A percentile compares a stretch with the other conserved stretches of the same genome.
Evolutionary conservation across 768 basidiomycete species (phyloP).

Genomic region (Boletus insuetus): DNA sequence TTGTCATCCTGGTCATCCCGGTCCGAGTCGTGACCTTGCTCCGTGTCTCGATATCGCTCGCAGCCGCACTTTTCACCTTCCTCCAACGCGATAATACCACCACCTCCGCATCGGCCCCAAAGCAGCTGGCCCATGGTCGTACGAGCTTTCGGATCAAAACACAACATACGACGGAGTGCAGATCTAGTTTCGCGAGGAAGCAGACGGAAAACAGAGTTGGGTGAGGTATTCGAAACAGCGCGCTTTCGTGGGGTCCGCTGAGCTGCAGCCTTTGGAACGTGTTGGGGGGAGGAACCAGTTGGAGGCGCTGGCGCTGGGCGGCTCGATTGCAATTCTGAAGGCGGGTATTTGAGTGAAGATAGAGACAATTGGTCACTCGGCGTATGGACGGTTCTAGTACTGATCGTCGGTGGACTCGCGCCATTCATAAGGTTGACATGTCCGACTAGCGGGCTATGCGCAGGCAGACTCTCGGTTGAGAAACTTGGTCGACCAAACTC

Average conservation of each 20-base stretch:
- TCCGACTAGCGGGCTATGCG: slow-evolving; percentile 4
- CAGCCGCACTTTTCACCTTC: slow-evolving; percentile 63
- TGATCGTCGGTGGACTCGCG: slow-evolving; percentile 6
- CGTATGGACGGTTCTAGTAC: neutral
- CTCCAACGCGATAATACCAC: slow-evolving; percentile 53
- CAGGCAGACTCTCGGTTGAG: slow-evolving; percentile 69
- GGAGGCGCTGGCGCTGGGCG: slow-evolving; percentile 28
- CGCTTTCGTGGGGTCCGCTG: slow-evolving; percentile 38
- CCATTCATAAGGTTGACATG: neutral
- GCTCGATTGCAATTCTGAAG: slow-evolving; percentile 20
- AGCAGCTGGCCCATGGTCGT: slow-evolving; percentile 93
- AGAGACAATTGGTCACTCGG: slow-evolving; percentile 4
- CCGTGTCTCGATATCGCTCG: slow-evolving; percentile 33
- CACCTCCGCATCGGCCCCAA: slow-evolving; percentile 72
- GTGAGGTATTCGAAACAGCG: slow-evolving; percentile 25
- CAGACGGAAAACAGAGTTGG: slow-evolving; percentile 92
- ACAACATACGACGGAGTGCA: slow-evolving; percentile 91
- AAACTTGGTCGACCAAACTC: slow-evolving; percentile 71
- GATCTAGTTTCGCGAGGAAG: slow-evolving; percentile 90
- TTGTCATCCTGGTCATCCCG: slow-evolving; percentile 34
- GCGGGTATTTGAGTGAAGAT: slow-evolving; percentile 8
- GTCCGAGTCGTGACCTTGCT: slow-evolving; percentile 34
- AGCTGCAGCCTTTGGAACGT: slow-evolving; percentile 40
- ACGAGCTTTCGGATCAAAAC: slow-evolving; percentile 81
- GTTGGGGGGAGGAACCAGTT: neutral